Conservation (phyloP, 352 stramenopile genomes). For the Phytophthora foliorum region DNA sequence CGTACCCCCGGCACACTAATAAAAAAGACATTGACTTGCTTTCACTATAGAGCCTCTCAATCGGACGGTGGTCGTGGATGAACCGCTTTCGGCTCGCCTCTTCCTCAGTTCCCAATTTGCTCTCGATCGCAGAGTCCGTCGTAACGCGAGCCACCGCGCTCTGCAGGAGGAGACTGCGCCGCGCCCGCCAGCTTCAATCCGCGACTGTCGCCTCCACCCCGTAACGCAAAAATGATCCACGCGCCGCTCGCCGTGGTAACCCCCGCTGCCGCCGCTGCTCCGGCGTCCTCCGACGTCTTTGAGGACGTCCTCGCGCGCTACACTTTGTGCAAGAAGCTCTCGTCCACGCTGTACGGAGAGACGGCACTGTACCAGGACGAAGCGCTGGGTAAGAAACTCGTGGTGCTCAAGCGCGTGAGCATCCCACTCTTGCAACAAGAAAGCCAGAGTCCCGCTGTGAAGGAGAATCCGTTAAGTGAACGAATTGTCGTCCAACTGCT, state of each 20-base stretch:
- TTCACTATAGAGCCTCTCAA: conserved; percentile 10
- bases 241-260: conserved; percentile 22
- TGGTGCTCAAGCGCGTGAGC: conserved; percentile 68
- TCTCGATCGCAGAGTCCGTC: conserved; percentile 3
- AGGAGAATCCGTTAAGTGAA: conserved; percentile 64
- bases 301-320: conserved; percentile 44
- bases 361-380: conserved; percentile 64
- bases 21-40: conserved; percentile 21
- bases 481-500: conserved; percentile 62
- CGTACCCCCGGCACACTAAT: conserved; percentile 18
- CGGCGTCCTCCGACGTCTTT: conserved; percentile 14
- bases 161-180: conserved; percentile 31
- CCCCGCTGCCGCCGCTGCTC: background rate
- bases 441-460: conserved; percentile 21
- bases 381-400: conserved; percentile 47
- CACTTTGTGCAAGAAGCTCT: conserved; percentile 49
- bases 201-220: conserved; percentile 20
- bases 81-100: background rate
- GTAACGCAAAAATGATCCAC: conserved; percentile 27
- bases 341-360: conserved; percentile 67
- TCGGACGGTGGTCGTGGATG: conserved; percentile 1
- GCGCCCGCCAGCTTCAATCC: conserved; percentile 12
- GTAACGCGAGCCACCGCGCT: conserved; percentile 16
- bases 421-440: conserved; percentile 54
- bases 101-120: conserved; percentile 29